Conservation (phyloP, 1,139 yeast genomes). For the Candida sp. region DNA sequence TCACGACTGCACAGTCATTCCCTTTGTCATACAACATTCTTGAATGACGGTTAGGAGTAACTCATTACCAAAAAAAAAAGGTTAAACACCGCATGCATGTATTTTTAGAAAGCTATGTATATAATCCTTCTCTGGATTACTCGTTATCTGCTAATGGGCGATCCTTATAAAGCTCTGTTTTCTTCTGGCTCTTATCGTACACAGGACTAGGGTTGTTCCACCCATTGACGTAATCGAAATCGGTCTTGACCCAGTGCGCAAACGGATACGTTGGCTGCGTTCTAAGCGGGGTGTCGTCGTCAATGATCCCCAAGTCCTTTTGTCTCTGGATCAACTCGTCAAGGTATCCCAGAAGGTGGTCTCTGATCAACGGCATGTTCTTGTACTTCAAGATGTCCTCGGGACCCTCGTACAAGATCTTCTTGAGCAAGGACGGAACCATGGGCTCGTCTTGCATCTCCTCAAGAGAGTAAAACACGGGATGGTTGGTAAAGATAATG, state of each 20-base stretch:
- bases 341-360: slow-evolving; percentile 61
- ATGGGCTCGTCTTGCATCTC: slow-evolving; percentile 82
- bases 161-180: slow-evolving; percentile 25
- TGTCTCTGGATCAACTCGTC: slow-evolving; percentile 62
- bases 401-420: slow-evolving; percentile 69
- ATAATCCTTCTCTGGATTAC: slow-evolving; percentile 26
- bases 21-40: not conserved
- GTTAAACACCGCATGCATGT: too few relatives aligned
- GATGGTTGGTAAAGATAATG: slow-evolving; percentile 66
- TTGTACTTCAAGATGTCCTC: slow-evolving; percentile 68
- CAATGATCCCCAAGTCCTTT: slow-evolving; percentile 56
- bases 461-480: slow-evolving; percentile 68
- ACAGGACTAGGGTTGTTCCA: slow-evolving; percentile 49
- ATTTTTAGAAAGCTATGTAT: too few relatives aligned
- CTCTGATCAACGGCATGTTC: slow-evolving; percentile 58
- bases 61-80: too few relatives aligned
- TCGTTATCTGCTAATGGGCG: slow-evolving; percentile 22
- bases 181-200: slow-evolving; percentile 23
- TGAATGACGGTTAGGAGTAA: not conserved
- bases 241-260: slow-evolving; percentile 50
- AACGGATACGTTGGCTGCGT: slow-evolving; percentile 71
- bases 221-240: slow-evolving; percentile 44
- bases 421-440: slow-evolving; percentile 67
- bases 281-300: slow-evolving; percentile 58
- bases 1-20: not conserved